These are phyloP conservation scores for Melastoma malabathricum DNA, from an alignment of 345 rosid genomes.

Conservation along the genomic window DNA sequence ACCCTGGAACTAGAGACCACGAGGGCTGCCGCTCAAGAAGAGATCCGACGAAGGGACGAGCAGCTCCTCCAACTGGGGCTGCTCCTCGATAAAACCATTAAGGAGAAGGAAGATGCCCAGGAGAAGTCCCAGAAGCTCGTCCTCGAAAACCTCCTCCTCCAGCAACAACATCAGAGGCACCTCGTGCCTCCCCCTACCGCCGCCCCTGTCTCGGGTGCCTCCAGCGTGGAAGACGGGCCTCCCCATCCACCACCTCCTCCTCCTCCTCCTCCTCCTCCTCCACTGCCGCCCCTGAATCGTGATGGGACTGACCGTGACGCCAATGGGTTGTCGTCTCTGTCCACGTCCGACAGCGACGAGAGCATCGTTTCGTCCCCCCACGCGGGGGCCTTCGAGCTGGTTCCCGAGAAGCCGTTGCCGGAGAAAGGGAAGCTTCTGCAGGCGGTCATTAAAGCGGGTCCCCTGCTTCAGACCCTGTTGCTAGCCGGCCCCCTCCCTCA, in stretches of 20 bases:
- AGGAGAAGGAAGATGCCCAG: constrained; percentile 60
- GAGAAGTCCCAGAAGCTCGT: constrained; percentile 49
- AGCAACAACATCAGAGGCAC: constrained; percentile 23
- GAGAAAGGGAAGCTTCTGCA: constrained; percentile 93
- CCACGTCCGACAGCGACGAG: constrained; percentile 9
- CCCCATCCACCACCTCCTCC: constrained; percentile 58
- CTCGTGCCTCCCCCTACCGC: not conserved
- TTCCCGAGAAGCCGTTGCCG: constrained; percentile 70
- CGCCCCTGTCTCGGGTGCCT: constrained; percentile 66
- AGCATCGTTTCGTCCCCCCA: constrained; percentile 11
- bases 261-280: constrained; percentile 63
- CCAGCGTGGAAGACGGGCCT: constrained; percentile 85
- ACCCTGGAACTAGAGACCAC: constrained; percentile 82
- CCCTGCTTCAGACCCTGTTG: constrained; percentile 77
- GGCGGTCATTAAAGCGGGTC: constrained; percentile 94
- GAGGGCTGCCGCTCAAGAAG: constrained; percentile 45
- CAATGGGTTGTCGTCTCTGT: constrained; percentile 4
- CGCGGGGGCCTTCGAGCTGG: constrained; percentile 13
- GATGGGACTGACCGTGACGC: no score
- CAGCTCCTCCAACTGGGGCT: constrained; percentile 49
- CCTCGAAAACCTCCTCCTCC: constrained; percentile 36
- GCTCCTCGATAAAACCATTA: constrained; percentile 36
- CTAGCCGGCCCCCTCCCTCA: constrained; percentile 93
- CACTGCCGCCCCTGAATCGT: constrained; percentile 14
- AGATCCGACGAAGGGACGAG: constrained; percentile 60